phyloP scores from a whole-genome alignment of 202 grass and related monocot species.

The Setaria viridis region DNA sequence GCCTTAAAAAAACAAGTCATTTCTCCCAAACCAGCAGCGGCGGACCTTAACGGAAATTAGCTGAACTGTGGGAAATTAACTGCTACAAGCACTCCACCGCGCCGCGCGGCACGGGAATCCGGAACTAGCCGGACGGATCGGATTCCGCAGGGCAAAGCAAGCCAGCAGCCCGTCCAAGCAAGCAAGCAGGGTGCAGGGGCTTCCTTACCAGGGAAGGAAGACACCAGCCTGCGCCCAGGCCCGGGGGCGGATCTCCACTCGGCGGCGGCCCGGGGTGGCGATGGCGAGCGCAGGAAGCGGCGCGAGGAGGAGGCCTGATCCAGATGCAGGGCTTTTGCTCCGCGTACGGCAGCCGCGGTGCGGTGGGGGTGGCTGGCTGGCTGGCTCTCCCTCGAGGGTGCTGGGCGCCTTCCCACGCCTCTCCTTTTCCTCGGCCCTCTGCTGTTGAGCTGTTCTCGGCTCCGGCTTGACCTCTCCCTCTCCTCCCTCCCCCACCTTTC shows the following conservation, averaged over 20 bases:
- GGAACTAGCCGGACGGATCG: conserved; percentile 26
- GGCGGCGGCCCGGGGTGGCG: background rate
- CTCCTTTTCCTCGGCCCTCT: conserved; percentile 16
- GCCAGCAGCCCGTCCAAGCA: background rate
- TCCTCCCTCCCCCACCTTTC: background rate
- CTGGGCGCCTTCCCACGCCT: background rate
- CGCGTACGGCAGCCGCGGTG: conserved; percentile 25
- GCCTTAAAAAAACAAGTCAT: background rate
- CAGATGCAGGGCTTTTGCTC: conserved; percentile 29
- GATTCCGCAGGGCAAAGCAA: conserved; percentile 21
- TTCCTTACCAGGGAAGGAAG: conserved; percentile 21
- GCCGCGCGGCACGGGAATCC: background rate
- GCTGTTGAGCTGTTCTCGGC: conserved; percentile 29
- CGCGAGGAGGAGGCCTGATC: conserved; percentile 38
- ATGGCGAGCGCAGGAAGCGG: background rate
- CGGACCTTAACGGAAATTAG: background rate
- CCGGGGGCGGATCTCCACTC: background rate
- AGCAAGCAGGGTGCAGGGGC: conserved; percentile 4
- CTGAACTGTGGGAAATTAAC: background rate
- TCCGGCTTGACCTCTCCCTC: conserved; percentile 19
- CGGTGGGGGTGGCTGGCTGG: background rate
- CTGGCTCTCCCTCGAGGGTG: conserved; percentile 13
- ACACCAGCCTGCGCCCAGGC: background rate
- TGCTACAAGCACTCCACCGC: background rate
- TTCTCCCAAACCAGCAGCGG: background rate